Conservation (phyloP, 257 asterid genomes). For the Euphrasia confusa region DNA sequence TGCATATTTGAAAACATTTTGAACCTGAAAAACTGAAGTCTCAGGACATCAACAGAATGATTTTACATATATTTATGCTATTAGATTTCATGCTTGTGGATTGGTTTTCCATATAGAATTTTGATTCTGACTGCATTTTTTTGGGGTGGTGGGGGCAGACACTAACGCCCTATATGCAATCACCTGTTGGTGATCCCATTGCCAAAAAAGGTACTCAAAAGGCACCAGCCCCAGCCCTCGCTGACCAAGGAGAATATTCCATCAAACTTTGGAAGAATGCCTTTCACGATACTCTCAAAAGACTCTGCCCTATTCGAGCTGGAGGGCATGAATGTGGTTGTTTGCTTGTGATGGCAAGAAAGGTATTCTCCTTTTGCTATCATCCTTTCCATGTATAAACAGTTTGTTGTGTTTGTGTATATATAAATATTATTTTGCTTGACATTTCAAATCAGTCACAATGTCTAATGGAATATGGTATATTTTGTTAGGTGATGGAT, state of each 20-base stretch:
- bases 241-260: slow-evolving; percentile 80
- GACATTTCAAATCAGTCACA: not conserved
- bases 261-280: slow-evolving; percentile 76
- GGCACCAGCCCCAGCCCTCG: slow-evolving; percentile 62
- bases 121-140: slow-evolving; percentile 19
- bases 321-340: slow-evolving; percentile 96
- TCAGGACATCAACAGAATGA: too few species aligned
- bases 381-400: too few species aligned
- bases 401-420: too few species aligned
- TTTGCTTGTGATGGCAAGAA: slow-evolving; percentile 81
- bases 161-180: slow-evolving; percentile 87
- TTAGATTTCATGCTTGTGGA: slow-evolving; percentile 15
- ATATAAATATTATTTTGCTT: not conserved
- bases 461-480: slow-evolving; percentile 22
- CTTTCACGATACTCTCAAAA: slow-evolving; percentile 66
- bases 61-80: too few species aligned
- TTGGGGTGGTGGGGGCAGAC: slow-evolving; percentile 40
- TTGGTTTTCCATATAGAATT: not conserved
- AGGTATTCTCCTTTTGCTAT: slow-evolving; percentile 36
- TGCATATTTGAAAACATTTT: too few species aligned
- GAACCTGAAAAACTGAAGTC: too few species aligned
- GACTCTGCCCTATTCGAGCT: slow-evolving; percentile 95
- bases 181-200: slow-evolving; percentile 38
- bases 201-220: slow-evolving; percentile 40
- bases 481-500: slow-evolving; percentile 63